Conservation (phyloP, 108 stramenopile species). For the Stephanodiscus triporus region DNA sequence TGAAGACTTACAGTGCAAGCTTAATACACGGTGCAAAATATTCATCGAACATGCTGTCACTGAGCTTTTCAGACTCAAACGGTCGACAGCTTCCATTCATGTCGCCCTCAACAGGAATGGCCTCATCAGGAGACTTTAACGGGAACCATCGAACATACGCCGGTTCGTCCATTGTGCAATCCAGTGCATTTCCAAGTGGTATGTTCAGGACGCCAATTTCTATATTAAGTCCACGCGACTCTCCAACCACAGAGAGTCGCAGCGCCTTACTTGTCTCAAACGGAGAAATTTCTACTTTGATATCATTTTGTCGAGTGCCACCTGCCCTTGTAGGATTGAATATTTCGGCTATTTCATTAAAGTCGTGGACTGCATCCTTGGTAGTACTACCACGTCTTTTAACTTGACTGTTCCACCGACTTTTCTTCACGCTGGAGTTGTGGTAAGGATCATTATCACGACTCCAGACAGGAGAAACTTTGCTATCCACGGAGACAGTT, state of each 20-base stretch:
- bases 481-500: conserved; percentile 60
- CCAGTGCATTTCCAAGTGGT: conserved; percentile 69
- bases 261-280: conserved; percentile 84
- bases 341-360: conserved; percentile 38
- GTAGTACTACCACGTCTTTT: neutral
- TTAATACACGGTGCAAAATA: conserved; percentile 81
- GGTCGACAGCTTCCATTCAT: conserved; percentile 68
- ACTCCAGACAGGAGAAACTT: conserved; percentile 71
- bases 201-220: conserved; percentile 83
- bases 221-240: conserved; percentile 58
- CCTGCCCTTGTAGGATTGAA: conserved; percentile 37
- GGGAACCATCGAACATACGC: conserved; percentile 85
- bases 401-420: conserved; percentile 1
- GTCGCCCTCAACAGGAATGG: conserved; percentile 70
- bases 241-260: conserved; percentile 77
- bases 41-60: conserved; percentile 65
- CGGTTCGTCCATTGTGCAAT: conserved; percentile 65
- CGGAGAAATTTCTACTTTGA: conserved; percentile 73
- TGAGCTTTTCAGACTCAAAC: conserved; percentile 65
- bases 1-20: conserved; percentile 45
- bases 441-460: conserved; percentile 22
- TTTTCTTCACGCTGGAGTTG: neutral
- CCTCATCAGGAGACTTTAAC: conserved; percentile 61
- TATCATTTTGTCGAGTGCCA: conserved; percentile 59
- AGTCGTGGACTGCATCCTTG: conserved; percentile 7